A percentile compares a stretch with the other conserved stretches of the same genome.
Evolutionary conservation across 176 grass and related monocot genomes (phyloP).

Genomic region (Eremochloa ophiuroides): DNA sequence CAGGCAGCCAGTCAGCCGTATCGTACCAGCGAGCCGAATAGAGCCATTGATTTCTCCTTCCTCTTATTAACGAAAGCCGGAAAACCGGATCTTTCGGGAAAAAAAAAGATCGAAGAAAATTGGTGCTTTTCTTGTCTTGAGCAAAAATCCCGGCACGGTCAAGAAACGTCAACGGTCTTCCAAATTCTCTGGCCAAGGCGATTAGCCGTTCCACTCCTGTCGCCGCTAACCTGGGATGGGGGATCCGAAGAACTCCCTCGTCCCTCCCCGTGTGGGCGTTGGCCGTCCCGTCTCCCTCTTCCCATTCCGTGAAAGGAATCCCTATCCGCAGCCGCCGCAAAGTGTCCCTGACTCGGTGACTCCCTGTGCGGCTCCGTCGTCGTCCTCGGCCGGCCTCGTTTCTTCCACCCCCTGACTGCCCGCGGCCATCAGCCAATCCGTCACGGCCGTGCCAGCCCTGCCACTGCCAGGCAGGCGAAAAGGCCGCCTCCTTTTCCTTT

Average conservation of each 20-base stretch:
- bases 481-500: not conserved
- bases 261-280: no score
- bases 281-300: not conserved
- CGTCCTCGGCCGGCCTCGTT: not conserved
- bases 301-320: constrained; percentile 5
- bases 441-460: constrained; percentile 8
- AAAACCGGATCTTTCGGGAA: no score
- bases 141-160: no score
- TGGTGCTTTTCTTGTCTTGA: no score
- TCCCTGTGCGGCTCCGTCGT: not conserved
- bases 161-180: no score
- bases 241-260: no score
- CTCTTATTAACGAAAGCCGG: no score
- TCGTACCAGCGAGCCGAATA: no score
- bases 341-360: no score
- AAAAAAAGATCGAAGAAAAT: no score
- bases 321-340: not conserved
- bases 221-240: not conserved
- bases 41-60: no score
- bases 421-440: constrained; percentile 22
- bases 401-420: not conserved
- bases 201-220: not conserved
- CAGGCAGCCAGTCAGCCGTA: no score
- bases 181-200: not conserved
- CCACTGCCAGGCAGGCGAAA: constrained; percentile 19